phyloP scores from a whole-genome alignment of 2,329 filamentous ascomycete species.

The Colletotrichum chlorophyti region DNA sequence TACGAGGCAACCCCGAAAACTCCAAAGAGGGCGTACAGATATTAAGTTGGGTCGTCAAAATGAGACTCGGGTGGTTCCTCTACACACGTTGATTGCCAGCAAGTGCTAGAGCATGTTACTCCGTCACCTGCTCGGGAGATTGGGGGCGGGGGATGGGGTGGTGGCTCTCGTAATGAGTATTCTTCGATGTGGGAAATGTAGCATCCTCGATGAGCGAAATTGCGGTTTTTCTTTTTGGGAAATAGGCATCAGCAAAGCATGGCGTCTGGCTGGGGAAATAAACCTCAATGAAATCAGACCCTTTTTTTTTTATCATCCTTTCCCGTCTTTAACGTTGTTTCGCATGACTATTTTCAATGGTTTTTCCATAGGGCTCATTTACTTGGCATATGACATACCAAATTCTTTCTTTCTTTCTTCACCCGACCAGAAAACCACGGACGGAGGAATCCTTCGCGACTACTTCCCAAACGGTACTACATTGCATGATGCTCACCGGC shows the following conservation, averaged over 20 bases:
- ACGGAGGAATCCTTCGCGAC: neutral
- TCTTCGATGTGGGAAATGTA: neutral
- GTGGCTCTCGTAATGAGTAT: neutral
- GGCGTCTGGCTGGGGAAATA: constrained; percentile 15
- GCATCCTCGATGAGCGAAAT: neutral
- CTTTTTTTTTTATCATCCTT: neutral
- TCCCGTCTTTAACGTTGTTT: no score
- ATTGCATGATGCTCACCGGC: neutral
- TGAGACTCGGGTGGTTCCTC: neutral
- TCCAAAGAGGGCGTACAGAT: constrained; percentile 35
- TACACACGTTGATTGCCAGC: neutral
- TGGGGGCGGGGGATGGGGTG: no score
- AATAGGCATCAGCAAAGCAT: constrained; percentile 19
- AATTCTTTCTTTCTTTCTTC: neutral
- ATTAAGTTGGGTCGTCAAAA: neutral
- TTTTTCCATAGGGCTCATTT: no score
- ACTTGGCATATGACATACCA: neutral
- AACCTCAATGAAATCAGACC: constrained; percentile 1
- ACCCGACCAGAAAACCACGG: neutral
- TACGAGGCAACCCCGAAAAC: constrained; percentile 44
- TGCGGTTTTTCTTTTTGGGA: constrained; percentile 1
- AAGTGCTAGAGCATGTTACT: neutral
- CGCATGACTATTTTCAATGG: no score
- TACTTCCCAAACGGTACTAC: neutral
- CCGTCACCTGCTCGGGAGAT: neutral